phyloP scores from a whole-genome alignment of 345 rosid genomes.

The Erysimum cheiranthoides region DNA sequence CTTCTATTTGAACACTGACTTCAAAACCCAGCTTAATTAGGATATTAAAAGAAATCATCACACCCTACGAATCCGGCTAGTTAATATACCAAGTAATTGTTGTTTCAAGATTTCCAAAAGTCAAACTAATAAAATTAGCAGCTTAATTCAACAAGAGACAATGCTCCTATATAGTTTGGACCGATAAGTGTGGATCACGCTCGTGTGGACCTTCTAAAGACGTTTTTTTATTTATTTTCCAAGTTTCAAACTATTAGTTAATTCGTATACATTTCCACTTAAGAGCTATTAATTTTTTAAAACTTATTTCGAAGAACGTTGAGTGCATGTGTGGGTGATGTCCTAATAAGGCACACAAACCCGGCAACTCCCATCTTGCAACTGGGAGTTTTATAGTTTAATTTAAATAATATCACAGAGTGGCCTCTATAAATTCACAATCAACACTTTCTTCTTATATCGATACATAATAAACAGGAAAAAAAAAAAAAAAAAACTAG shows the following conservation, averaged over 20 bases:
- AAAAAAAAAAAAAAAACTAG: neutral
- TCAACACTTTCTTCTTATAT: neutral
- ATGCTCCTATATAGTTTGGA: neutral
- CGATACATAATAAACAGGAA: neutral
- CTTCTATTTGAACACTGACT: neutral
- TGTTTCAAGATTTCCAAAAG: constrained; percentile 20
- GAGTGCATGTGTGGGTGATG: constrained; percentile 20
- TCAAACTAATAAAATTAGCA: neutral
- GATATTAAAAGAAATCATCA: neutral
- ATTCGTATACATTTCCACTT: neutral
- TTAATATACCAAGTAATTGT: neutral
- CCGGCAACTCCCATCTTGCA: constrained; percentile 19
- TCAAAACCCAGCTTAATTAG: neutral
- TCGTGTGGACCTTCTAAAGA: neutral
- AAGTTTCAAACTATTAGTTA: neutral
- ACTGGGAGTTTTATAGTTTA: neutral
- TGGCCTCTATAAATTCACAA: constrained; percentile 13
- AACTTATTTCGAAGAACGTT: constrained; percentile 1
- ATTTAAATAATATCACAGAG: neutral
- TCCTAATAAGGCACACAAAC: constrained; percentile 20
- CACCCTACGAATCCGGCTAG: neutral
- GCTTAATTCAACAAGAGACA: neutral
- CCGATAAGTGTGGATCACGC: constrained; percentile 25
- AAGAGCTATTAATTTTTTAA: neutral
- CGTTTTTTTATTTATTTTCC: neutral